A percentile compares a stretch with the other conserved stretches of the same genome.
Conservation (phyloP, 805 yeast species). For the Hanseniaspora vineae region DNA sequence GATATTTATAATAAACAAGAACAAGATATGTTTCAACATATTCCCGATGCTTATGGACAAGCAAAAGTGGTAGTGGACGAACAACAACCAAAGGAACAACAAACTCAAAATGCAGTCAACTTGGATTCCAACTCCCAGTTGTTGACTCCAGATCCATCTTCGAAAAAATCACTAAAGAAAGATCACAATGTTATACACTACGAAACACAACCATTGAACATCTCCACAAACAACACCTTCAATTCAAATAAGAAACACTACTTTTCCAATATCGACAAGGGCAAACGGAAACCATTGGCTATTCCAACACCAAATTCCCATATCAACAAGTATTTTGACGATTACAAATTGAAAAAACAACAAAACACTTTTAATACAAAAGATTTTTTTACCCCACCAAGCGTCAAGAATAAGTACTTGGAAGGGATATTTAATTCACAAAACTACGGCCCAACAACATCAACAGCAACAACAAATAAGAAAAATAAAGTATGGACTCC, state of each 20-base stretch:
- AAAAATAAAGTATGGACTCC: conserved; percentile 11
- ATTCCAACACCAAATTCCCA: conserved; percentile 46
- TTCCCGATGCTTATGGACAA: conserved; percentile 1
- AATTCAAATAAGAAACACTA: not conserved
- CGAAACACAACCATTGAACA: conserved; percentile 7
- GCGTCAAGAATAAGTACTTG: conserved; percentile 59
- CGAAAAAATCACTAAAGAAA: conserved; percentile 4
- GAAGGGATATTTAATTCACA: conserved; percentile 39
- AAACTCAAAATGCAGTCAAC: not conserved
- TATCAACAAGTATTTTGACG: conserved; percentile 26
- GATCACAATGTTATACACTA: conserved; percentile 9
- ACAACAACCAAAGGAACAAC: too few relatives aligned
- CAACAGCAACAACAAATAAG: conserved; percentile 7
- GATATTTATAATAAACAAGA: conserved; percentile 37
- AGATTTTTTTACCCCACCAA: conserved; percentile 69
- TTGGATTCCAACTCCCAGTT: not conserved
- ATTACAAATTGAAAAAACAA: conserved; percentile 6
- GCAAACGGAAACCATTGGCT: conserved; percentile 46
- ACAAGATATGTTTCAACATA: conserved; percentile 20
- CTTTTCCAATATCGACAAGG: conserved; percentile 15
- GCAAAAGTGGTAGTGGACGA: too few relatives aligned
- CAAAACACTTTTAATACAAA: conserved; percentile 39
- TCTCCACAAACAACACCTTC: not conserved
- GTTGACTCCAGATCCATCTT: not conserved
- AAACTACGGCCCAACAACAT: conserved; percentile 8